Base-by-base conservation (phyloP, 805 yeast genomes). In the Candida silvicultrix region DNA sequence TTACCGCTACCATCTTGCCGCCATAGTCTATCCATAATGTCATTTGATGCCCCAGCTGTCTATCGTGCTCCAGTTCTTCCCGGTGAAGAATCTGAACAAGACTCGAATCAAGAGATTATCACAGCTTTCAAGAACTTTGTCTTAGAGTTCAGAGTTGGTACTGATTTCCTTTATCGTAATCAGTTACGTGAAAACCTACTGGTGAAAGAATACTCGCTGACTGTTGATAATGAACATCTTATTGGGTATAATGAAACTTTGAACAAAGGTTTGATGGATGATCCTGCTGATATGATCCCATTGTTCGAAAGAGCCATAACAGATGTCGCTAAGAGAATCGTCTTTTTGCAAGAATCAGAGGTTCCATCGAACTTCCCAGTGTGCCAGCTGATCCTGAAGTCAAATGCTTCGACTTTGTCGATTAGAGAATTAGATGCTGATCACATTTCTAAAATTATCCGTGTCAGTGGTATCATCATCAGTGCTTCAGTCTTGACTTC, bases 401-500 rank as follows among this genome's bases (percentile, higher is more conserved):
- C 95, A 12, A 80, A 81, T 45, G 84, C 95, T 15, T 78, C 80
- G 47, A 78, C 80, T 48, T 74, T 83, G 4, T 74, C 92, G 1
- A 80, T 94, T 48, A 78, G 99, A 62, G 81, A 88, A 46, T 71
- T 94, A 47, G 92, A 85, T 62, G 83, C 97, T 2, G 87, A 84
- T 41, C 88, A 88, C 62, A 89, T 94, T 50, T 81, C 97, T 22
- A 87, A 89, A 63, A 84, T 94, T 45, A 92, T 94, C 32, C 75
- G 96, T 46, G 79, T 94, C 39, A 86, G 96, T 19, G 99, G 99
- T 28, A 94, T 94, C 57, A 77, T 94, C 55, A 92, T 94, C 48
- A 84, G 95, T 43, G 86, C 97, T 1, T 86, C 96, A 3, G 90
- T 95, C 25, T 73, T 94, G 46, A 73, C 85, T 31, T 89, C 97